phyloP scores from a whole-genome alignment of 208 protist species.

The Naegleria gruberi region DNA sequence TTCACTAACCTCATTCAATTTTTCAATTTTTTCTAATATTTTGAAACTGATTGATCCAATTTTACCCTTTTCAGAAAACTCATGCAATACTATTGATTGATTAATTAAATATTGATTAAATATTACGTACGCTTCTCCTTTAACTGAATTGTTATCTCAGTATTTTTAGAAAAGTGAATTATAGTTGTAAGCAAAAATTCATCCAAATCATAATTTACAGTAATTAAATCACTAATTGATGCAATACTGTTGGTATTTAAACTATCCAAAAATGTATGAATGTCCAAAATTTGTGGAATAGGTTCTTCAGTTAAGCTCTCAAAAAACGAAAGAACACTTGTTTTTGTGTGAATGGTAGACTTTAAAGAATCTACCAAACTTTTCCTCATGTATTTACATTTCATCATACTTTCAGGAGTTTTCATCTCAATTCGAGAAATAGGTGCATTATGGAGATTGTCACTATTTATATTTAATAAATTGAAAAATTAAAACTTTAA shows the following conservation, averaged over 20 bases:
- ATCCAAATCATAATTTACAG: not conserved
- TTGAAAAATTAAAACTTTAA: too few species aligned
- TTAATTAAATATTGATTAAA: not conserved
- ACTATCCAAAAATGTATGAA: not conserved
- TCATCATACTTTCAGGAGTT: not conserved
- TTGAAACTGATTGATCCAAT: not conserved
- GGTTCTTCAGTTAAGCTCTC: not conserved
- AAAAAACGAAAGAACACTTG: not conserved
- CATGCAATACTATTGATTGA: not conserved
- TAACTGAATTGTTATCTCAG: not conserved
- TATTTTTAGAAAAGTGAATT: not conserved
- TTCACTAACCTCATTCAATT: not conserved
- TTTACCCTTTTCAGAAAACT: not conserved
- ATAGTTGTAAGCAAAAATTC: not conserved
- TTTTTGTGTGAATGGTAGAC: not conserved
- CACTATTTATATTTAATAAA: too few species aligned
- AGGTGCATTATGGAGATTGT: not conserved
- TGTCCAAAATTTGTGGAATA: not conserved
- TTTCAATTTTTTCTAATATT: not conserved
- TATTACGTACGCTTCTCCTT: not conserved
- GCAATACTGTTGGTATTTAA: not conserved
- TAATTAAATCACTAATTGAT: not conserved
- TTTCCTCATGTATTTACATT: not conserved
- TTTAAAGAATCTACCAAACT: not conserved
- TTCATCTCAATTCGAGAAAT: not conserved